phyloP scores from a whole-genome alignment of 2,329 filamentous ascomycete genomes.

The Nectriaceae sp. region DNA sequence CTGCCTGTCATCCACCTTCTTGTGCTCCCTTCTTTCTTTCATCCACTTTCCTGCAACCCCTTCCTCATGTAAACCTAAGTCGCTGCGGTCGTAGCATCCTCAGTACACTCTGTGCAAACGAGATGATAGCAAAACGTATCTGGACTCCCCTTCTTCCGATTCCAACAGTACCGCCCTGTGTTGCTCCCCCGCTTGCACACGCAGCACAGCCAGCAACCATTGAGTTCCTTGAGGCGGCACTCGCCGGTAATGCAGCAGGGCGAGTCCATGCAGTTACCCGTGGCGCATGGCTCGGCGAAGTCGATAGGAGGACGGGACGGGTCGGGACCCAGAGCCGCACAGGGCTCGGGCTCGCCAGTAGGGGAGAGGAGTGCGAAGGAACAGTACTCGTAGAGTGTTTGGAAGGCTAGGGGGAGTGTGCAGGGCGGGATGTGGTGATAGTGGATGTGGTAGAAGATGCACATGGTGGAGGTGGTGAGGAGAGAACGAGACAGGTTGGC shows the following conservation, averaged over 20 bases:
- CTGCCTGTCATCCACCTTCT: too few relatives aligned
- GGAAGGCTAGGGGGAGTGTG: conserved; percentile 40
- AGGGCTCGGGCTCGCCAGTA: conserved; percentile 4
- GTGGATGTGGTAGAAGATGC: conserved; percentile 52
- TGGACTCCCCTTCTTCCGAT: conserved; percentile 46
- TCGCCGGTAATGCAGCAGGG: conserved; percentile 49
- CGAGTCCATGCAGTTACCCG: conserved; percentile 47
- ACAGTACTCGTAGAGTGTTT: conserved; percentile 48
- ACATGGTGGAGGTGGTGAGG: conserved; percentile 39
- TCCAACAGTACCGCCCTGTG: conserved; percentile 45
- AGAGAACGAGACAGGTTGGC: background rate
- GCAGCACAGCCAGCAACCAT: conserved; percentile 53
- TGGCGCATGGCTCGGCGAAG: conserved; percentile 45
- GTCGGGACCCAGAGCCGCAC: background rate
- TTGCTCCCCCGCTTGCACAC: conserved; percentile 50
- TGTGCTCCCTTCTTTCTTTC: too few relatives aligned
- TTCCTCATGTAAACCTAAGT: background rate
- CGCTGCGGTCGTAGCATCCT: background rate
- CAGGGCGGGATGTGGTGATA: conserved; percentile 52
- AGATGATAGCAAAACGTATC: conserved; percentile 55
- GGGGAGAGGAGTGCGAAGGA: conserved; percentile 24
- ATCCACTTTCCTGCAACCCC: too few relatives aligned
- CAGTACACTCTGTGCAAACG: conserved; percentile 46
- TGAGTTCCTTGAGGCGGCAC: conserved; percentile 51
- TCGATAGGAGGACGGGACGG: conserved; percentile 23